These are phyloP conservation scores for Teratosphaeria destructans DNA, from an alignment of 2,329 filamentous ascomycete species.

Conservation along the genomic window DNA sequence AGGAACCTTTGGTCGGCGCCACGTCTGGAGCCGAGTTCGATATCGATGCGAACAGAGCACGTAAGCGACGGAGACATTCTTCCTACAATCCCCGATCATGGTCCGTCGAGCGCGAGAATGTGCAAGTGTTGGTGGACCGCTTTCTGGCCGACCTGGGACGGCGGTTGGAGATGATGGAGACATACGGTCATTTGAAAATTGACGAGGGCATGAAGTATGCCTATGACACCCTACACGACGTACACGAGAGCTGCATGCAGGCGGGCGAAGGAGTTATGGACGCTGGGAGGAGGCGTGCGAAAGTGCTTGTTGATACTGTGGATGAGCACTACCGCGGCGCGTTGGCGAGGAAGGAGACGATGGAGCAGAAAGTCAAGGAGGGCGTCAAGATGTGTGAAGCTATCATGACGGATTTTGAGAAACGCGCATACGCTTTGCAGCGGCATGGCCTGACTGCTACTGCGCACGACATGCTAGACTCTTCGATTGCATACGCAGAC, in stretches of 20 bases:
- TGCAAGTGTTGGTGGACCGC: slow-evolving; percentile 50
- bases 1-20: slow-evolving; percentile 34
- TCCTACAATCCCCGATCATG: slow-evolving; percentile 36
- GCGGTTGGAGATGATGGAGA: slow-evolving; percentile 78
- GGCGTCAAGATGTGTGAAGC: slow-evolving; percentile 77
- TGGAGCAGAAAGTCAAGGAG: slow-evolving; percentile 85
- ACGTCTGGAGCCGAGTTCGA: slow-evolving; percentile 25
- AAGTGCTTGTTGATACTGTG: slow-evolving; percentile 84
- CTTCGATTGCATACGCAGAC: slow-evolving; percentile 70
- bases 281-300: slow-evolving; percentile 70
- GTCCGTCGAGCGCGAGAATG: slow-evolving; percentile 37
- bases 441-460: slow-evolving; percentile 66
- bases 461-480: slow-evolving; percentile 62
- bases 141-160: slow-evolving; percentile 80
- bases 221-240: slow-evolving; percentile 74
- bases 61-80: slow-evolving; percentile 36
- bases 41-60: slow-evolving; percentile 25
- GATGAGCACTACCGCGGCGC: slow-evolving; percentile 82
- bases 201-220: slow-evolving; percentile 77
- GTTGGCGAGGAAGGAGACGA: slow-evolving; percentile 68
- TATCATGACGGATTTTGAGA: slow-evolving; percentile 78
- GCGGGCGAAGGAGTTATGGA: slow-evolving; percentile 86
- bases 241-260: slow-evolving; percentile 77
- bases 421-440: slow-evolving; percentile 66
- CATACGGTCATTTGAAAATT: slow-evolving; percentile 71